Conservation (phyloP, 805 yeast genomes). For the Wickerhamomyces mucosus region DNA sequence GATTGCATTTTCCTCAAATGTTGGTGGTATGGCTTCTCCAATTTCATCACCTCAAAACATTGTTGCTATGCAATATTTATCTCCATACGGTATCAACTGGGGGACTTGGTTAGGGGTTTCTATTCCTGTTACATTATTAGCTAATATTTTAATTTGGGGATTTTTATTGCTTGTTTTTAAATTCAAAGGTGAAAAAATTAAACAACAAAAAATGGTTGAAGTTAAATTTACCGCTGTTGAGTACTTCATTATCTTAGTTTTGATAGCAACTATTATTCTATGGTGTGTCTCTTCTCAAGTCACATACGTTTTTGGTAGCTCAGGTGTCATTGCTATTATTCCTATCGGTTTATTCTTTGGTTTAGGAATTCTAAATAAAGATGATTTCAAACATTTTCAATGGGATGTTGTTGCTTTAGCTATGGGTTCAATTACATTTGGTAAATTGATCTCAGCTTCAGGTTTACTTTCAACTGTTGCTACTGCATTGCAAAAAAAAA, state of each 20-base stretch:
- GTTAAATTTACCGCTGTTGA: constrained; percentile 66
- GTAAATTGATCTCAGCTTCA: constrained; percentile 88
- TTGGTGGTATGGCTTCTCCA: constrained; percentile 96
- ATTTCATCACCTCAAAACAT: constrained; percentile 95
- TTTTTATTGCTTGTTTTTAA: constrained; percentile 50
- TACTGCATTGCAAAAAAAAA: constrained; percentile 47
- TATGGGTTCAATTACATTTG: constrained; percentile 95
- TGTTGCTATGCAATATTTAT: constrained; percentile 76
- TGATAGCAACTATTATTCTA: constrained; percentile 61
- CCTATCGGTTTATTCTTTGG: constrained; percentile 87
- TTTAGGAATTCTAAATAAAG: constrained; percentile 71
- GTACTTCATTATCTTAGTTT: constrained; percentile 62
- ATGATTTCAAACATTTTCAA: constrained; percentile 87
- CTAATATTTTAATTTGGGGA: constrained; percentile 61
- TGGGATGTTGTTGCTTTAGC: constrained; percentile 95
- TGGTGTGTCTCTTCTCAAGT: constrained; percentile 86
- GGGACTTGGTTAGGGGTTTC: constrained; percentile 88
- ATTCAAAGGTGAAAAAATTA: constrained; percentile 36
- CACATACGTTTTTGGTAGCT: constrained; percentile 70
- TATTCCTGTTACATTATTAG: constrained; percentile 63
- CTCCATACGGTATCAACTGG: constrained; percentile 63
- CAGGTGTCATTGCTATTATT: constrained; percentile 83
- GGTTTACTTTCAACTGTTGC: constrained; percentile 82
- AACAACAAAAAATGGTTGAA: constrained; percentile 38
- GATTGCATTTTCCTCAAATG: constrained; percentile 82